Conservation (phyloP, 179 eudicot species). For the Beta corolliflora region DNA sequence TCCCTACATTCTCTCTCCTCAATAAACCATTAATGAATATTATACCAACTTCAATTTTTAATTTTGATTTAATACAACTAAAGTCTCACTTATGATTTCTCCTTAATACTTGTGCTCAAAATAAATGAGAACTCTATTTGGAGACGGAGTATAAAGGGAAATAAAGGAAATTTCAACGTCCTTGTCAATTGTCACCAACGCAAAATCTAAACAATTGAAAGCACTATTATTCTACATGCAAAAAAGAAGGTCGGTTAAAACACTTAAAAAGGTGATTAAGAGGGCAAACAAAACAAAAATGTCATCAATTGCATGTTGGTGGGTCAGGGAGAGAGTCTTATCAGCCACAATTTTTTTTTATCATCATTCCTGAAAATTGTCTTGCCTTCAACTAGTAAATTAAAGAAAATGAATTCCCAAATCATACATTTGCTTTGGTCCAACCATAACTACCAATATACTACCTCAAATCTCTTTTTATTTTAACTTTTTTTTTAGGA, state of each 20-base stretch:
- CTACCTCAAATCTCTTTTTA: no score
- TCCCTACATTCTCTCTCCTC: no score
- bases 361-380: not conserved
- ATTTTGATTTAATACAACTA: no score
- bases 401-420: not conserved
- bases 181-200: not conserved
- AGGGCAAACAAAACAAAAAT: not conserved
- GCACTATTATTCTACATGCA: not conserved
- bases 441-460: not conserved
- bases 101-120: no score
- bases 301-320: constrained; percentile 12
- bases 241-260: constrained; percentile 13
- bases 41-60: no score
- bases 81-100: no score
- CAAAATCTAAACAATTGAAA: not conserved
- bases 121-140: no score
- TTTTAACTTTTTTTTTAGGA: no score
- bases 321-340: not conserved
- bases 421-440: constrained; percentile 5
- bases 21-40: no score
- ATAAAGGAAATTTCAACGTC: no score
- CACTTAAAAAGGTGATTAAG: constrained; percentile 16
- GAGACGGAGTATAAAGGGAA: no score
- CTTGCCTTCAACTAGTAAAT: no score
- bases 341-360: not conserved